These are phyloP conservation scores for Ligustrum vulgare DNA, from an alignment of 257 asterid genomes.

Conservation along the genomic window DNA sequence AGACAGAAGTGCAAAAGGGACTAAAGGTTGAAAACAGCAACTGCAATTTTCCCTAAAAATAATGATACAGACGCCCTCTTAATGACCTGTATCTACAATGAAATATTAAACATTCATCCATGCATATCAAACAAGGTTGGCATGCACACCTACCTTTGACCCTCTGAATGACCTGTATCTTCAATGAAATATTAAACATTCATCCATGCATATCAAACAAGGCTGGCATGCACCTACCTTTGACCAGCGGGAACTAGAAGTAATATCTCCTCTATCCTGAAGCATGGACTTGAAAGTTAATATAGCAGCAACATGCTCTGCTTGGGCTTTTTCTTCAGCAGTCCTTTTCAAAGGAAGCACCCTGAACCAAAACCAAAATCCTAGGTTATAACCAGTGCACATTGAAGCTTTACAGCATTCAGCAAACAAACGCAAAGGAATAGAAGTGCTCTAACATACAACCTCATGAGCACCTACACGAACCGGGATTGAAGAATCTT, in stretches of 20 bases:
- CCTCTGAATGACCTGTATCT: constrained; percentile 7
- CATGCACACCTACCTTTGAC: constrained; percentile 57
- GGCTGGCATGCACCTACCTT: constrained; percentile 49
- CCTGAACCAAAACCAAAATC: constrained; percentile 45
- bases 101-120: not conserved
- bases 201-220: not conserved
- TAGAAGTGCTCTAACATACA: constrained; percentile 13
- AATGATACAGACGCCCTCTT: not conserved
- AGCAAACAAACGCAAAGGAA: constrained; percentile 15
- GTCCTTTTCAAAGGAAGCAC: constrained; percentile 65
- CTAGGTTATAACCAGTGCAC: constrained; percentile 23
- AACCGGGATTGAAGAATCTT: not conserved
- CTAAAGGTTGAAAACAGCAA: not conserved
- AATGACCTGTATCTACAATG: constrained; percentile 15
- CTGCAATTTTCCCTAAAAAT: not conserved
- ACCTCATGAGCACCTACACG: not conserved
- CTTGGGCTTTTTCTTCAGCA: constrained; percentile 79
- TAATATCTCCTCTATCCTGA: constrained; percentile 64
- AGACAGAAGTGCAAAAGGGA: not conserved
- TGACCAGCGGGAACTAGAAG: constrained; percentile 83
- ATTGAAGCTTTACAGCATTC: constrained; percentile 13
- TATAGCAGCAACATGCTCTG: constrained; percentile 66
- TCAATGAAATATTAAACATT: not conserved
- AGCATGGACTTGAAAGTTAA: constrained; percentile 84
- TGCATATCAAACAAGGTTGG: not conserved